Percentiles rank a stretch among this genome's conserved stretches.
Conservation (phyloP, 164 flowering plant genomes). For the Warburgia ugandensis region DNA sequence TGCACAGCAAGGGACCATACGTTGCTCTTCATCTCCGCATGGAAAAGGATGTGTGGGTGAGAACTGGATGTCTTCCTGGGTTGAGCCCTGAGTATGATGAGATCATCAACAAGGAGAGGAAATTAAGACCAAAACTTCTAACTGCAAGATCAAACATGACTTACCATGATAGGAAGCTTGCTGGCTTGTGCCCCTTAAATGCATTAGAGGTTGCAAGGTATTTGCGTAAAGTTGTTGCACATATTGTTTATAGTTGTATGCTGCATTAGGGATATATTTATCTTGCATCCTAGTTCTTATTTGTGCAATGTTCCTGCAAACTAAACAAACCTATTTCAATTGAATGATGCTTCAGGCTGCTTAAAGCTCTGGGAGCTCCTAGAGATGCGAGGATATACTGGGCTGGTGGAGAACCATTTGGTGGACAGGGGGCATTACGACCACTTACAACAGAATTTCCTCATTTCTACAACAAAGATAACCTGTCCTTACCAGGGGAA, state of each 20-base stretch:
- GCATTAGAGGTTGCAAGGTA: slow-evolving; percentile 85
- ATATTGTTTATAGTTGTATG: too few species aligned
- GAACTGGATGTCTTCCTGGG: slow-evolving; percentile 97
- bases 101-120: slow-evolving; percentile 66
- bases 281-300: too few species aligned
- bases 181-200: slow-evolving; percentile 93
- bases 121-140: slow-evolving; percentile 66
- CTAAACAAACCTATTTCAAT: too few species aligned
- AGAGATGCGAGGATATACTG: slow-evolving; percentile 68
- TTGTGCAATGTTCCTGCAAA: too few species aligned
- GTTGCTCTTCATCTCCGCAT: slow-evolving; percentile 92
- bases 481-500: slow-evolving; percentile 80
- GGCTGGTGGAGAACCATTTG: slow-evolving; percentile 93
- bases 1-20: slow-evolving; percentile 82
- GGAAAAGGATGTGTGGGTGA: slow-evolving; percentile 99
- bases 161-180: slow-evolving; percentile 82
- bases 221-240: not conserved
- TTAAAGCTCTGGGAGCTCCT: slow-evolving; percentile 94
- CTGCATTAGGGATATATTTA: too few species aligned
- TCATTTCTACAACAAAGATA: slow-evolving; percentile 80
- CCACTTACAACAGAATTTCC: slow-evolving; percentile 71
- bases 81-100: slow-evolving; percentile 66
- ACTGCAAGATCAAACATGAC: slow-evolving; percentile 89
- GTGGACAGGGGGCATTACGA: slow-evolving; percentile 71
- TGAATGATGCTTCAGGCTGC: slow-evolving; percentile 40